Conservation (phyloP, 2,329 filamentous ascomycete genomes). For the Lecanicillium sp. region DNA sequence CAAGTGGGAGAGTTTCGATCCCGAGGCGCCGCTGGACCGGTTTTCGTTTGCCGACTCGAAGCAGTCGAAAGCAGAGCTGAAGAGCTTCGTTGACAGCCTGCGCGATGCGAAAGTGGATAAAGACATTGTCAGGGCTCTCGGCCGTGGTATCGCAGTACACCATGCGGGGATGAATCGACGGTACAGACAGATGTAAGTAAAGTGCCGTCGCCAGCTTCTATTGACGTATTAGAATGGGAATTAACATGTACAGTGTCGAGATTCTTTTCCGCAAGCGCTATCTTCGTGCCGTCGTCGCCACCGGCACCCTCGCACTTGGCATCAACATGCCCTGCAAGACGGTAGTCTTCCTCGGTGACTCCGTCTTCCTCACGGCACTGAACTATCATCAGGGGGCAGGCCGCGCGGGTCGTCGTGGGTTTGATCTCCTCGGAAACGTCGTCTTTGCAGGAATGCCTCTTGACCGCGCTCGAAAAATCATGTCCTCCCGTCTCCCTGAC, state of each 20-base stretch:
- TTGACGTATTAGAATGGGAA: no score
- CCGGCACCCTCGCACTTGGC: constrained; percentile 68
- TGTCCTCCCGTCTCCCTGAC: constrained; percentile 68
- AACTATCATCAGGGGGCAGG: constrained; percentile 74
- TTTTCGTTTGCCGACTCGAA: constrained; percentile 63
- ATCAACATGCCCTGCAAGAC: constrained; percentile 84
- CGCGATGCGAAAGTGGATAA: constrained; percentile 42
- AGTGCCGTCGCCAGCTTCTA: no score
- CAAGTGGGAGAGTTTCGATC: constrained; percentile 60
- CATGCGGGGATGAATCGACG: constrained; percentile 74
- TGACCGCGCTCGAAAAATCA: constrained; percentile 59
- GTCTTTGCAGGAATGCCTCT: constrained; percentile 64
- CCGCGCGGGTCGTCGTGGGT: constrained; percentile 72
- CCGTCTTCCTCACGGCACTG: constrained; percentile 64
- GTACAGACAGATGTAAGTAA: constrained; percentile 61
- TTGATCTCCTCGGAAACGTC: constrained; percentile 74
- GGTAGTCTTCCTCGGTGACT: constrained; percentile 70
- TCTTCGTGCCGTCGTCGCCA: constrained; percentile 65
- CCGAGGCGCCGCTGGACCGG: constrained; percentile 53
- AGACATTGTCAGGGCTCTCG: constrained; percentile 54
- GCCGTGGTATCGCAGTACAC: constrained; percentile 67
- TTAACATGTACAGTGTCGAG: constrained; percentile 55
- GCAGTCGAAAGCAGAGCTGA: constrained; percentile 53
- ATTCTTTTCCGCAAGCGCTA: constrained; percentile 69
- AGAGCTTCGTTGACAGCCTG: constrained; percentile 46